Evolutionary conservation across 345 rosid genomes (phyloP).

Genomic region (Eucalyptus cloeziana): DNA sequence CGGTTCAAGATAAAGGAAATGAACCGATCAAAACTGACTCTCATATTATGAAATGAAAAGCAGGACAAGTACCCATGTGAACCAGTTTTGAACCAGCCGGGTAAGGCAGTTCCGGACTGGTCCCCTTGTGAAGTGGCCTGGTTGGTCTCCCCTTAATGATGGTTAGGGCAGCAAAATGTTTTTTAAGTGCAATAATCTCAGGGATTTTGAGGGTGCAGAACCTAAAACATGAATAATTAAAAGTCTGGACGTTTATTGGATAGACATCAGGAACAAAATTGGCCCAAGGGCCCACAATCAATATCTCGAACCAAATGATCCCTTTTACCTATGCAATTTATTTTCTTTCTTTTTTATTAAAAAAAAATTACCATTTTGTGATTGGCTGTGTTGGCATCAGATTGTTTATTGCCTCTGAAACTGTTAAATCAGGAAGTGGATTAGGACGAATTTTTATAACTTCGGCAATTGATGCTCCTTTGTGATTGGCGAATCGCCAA

Average conservation of each 20-base stretch:
- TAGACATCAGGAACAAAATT: not conserved
- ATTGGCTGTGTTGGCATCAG: not conserved
- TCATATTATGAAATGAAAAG: not conserved
- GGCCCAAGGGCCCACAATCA: not conserved
- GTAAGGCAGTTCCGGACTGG: not conserved
- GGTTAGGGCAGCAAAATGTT: not conserved
- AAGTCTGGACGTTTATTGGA: not conserved
- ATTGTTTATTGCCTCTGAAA: not conserved
- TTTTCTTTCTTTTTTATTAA: not conserved
- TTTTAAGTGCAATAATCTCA: not conserved
- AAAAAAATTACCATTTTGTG: not conserved
- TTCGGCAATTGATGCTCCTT: not conserved
- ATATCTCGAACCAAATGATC: not conserved
- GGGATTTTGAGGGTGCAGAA: not conserved
- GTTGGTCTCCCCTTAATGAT: not conserved
- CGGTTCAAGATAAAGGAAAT: not conserved
- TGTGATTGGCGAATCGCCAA: not conserved
- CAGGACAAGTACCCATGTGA: accelerated
- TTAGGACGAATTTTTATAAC: not conserved
- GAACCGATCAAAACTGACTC: accelerated
- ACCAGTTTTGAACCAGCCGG: not conserved
- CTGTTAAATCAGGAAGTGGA: not conserved
- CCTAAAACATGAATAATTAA: not conserved
- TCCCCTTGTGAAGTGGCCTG: not conserved
- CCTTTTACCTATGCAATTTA: not conserved